Conservation (phyloP, 2,329 filamentous ascomycete species). For the Exserohilum turcica region DNA sequence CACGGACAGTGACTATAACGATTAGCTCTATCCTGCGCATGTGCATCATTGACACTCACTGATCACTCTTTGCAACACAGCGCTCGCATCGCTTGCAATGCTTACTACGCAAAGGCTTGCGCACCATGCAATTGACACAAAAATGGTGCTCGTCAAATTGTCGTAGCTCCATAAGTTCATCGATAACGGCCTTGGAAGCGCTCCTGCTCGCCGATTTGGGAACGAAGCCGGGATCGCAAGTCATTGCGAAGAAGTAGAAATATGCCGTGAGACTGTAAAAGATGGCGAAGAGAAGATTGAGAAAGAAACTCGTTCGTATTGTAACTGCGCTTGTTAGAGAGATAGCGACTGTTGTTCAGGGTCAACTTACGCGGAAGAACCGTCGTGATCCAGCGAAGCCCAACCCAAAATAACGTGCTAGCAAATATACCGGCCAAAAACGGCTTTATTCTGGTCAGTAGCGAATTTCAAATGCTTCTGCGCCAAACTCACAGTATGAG, state of each 20-base stretch:
- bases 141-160: conserved; percentile 95
- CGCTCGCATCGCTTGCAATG: conserved; percentile 90
- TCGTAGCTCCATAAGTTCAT: conserved; percentile 81
- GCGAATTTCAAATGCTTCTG: neutral
- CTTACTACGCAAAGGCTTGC: conserved; percentile 90
- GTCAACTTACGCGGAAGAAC: conserved; percentile 70
- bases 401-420: conserved; percentile 80
- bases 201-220: conserved; percentile 88
- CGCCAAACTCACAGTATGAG: conserved; percentile 72
- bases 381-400: conserved; percentile 73
- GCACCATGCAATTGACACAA: conserved; percentile 92
- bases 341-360: neutral
- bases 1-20: conserved; percentile 86
- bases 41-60: conserved; percentile 63
- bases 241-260: conserved; percentile 87
- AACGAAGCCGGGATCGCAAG: conserved; percentile 87
- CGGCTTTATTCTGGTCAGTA: conserved; percentile 60
- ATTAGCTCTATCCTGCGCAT: conserved; percentile 20
- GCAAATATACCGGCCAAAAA: conserved; percentile 95
- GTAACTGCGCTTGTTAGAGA: conserved; percentile 61
- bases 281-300: conserved; percentile 75
- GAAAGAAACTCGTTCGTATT: conserved; percentile 68
- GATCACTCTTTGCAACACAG: conserved; percentile 95
- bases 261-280: conserved; percentile 73
- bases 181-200: conserved; percentile 86